A percentile compares a stretch with the other conserved stretches of the same genome.
Evolutionary conservation across 2,329 filamentous ascomycete species (phyloP).

Genomic region (Cercospora sesami): DNA sequence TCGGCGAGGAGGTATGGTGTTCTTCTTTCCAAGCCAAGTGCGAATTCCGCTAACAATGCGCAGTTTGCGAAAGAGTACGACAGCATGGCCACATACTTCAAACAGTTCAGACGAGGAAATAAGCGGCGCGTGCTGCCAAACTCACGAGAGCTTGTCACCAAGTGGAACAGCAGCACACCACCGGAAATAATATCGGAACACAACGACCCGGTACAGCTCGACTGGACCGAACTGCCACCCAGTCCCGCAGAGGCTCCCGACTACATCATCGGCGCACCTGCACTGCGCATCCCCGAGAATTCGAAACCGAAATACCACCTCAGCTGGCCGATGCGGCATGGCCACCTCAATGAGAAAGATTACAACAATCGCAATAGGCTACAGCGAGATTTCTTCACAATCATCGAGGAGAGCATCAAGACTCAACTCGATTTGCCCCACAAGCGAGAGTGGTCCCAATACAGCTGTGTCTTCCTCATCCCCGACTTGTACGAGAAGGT

Average conservation of each 20-base stretch:
- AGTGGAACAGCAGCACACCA: conserved; percentile 83
- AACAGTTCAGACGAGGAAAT: conserved; percentile 85
- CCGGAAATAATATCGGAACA: conserved; percentile 89
- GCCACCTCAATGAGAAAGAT: conserved; percentile 86
- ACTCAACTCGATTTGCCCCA: conserved; percentile 77
- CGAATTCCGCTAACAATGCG: conserved; percentile 15
- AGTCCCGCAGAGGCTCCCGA: conserved; percentile 63
- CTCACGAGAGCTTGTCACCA: conserved; percentile 91
- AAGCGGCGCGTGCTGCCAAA: conserved; percentile 96
- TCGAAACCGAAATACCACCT: conserved; percentile 88
- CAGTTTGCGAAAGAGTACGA: conserved; percentile 67
- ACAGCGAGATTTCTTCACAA: conserved; percentile 81
- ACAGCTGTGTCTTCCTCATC: conserved; percentile 95
- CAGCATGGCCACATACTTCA: conserved; percentile 82
- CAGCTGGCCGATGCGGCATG: conserved; percentile 85
- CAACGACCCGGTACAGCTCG: conserved; percentile 89
- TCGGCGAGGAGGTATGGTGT: conserved; percentile 73
- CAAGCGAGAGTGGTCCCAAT: conserved; percentile 81
- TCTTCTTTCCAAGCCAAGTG: too few species aligned
- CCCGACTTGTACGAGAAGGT: conserved; percentile 95
- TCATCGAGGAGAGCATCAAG: conserved; percentile 82
- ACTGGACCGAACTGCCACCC: conserved; percentile 82
- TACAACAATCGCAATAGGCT: conserved; percentile 78
- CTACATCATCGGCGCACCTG: conserved; percentile 78
- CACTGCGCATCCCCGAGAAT: conserved; percentile 82